Percentiles rank a stretch among this genome's conserved stretches.
Evolutionary conservation across 148 eudicot species (phyloP).

Genomic region (Chenopodium formosanum): DNA sequence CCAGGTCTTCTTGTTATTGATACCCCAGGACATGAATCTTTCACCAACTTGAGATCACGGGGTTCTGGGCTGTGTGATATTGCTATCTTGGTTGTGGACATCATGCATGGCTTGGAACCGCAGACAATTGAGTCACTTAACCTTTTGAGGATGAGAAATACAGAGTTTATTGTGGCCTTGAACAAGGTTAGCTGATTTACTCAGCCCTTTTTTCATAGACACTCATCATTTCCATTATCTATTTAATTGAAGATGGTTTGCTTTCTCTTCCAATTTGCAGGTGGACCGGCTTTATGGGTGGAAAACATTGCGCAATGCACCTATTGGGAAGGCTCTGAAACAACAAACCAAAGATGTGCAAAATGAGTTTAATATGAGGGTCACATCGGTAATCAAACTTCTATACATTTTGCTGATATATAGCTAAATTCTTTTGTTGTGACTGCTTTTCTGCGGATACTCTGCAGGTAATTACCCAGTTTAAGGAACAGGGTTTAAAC

Average conservation of each 20-base stretch:
- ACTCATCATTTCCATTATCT: neutral
- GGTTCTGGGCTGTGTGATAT: conserved; percentile 96
- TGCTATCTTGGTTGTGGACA: conserved; percentile 91
- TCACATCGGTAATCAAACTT: conserved; percentile 45
- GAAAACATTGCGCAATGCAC: conserved; percentile 75
- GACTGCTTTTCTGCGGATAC: neutral
- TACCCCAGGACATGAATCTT: conserved; percentile 95
- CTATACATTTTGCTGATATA: neutral
- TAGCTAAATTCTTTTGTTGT: conserved; percentile 8
- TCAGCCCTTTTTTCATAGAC: neutral
- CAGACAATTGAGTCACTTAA: conserved; percentile 93
- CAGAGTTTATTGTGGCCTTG: conserved; percentile 86
- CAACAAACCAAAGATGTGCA: conserved; percentile 79
- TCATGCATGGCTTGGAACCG: conserved; percentile 92
- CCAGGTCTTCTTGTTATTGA: conserved; percentile 93
- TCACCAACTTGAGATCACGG: conserved; percentile 77
- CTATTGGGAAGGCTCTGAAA: conserved; percentile 72
- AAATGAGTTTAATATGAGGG: conserved; percentile 68
- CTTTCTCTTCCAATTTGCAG: conserved; percentile 33
- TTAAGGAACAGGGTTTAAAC: conserved; percentile 88
- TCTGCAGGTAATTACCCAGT: conserved; percentile 66
- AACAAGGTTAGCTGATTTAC: conserved; percentile 58
- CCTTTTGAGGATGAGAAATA: conserved; percentile 85
- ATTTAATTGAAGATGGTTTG: neutral
- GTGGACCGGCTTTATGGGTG: conserved; percentile 92